A percentile compares a stretch with the other conserved stretches of the same genome.
phyloP scores from a whole-genome alignment of 1,284 basidiomycete genomes.

The Papiliotrema terrestris region DNA sequence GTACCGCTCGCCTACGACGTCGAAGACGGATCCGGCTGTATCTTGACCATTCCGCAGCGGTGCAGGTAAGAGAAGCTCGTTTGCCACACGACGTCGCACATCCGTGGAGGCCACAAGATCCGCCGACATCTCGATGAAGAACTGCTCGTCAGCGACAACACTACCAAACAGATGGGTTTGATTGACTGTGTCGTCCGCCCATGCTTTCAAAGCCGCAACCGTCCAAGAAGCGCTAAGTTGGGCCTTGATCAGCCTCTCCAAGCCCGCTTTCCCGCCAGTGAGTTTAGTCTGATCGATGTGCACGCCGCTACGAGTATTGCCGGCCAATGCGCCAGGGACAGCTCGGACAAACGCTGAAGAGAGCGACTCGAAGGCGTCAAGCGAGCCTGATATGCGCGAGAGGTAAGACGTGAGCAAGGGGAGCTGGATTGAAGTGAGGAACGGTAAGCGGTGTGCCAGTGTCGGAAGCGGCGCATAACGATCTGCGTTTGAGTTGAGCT shows the following conservation, averaged over 20 bases:
- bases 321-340: constrained; percentile 76
- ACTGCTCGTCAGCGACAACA: constrained; percentile 53
- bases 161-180: not conserved
- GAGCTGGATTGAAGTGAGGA: constrained; percentile 78
- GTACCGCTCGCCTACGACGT: constrained; percentile 65
- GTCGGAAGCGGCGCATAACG: constrained; percentile 84
- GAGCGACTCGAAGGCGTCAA: constrained; percentile 90
- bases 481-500: constrained; percentile 53
- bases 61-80: constrained; percentile 41
- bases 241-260: constrained; percentile 76
- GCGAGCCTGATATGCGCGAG: constrained; percentile 69
- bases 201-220: constrained; percentile 62
- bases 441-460: constrained; percentile 70
- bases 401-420: constrained; percentile 77
- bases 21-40: constrained; percentile 56
- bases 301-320: constrained; percentile 52
- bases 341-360: constrained; percentile 81
- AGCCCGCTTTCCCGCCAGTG: constrained; percentile 73
- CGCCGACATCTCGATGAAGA: constrained; percentile 81
- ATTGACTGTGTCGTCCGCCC: constrained; percentile 82
- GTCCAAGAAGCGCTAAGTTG: constrained; percentile 72
- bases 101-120: constrained; percentile 58
- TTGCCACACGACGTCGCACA: constrained; percentile 21
- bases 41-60: constrained; percentile 3
- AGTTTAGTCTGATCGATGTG: constrained; percentile 55